Percentiles rank a stretch among this genome's conserved stretches.
Conservation (phyloP, 2,329 filamentous ascomycete genomes). For the Dactylellina parvicollis region DNA sequence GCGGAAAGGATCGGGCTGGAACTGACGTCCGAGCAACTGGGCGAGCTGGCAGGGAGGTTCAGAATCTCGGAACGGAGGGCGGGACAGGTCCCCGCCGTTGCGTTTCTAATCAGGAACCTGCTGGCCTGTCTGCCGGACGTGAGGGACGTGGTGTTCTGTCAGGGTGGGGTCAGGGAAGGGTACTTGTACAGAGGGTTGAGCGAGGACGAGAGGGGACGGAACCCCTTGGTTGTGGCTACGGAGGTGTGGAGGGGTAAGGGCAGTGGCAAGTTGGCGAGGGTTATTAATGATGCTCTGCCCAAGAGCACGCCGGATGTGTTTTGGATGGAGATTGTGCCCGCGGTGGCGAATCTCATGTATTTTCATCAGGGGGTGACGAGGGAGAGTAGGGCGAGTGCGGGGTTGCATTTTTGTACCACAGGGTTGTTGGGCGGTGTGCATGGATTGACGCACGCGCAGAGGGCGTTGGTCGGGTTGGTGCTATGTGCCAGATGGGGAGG, state of each 20-base stretch:
- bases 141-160: constrained; percentile 80
- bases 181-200: constrained; percentile 78
- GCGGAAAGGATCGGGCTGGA: constrained; percentile 58
- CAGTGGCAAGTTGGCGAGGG: constrained; percentile 64
- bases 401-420: constrained; percentile 76
- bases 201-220: constrained; percentile 68
- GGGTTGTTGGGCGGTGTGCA: constrained; percentile 75
- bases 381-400: constrained; percentile 71
- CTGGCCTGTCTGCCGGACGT: constrained; percentile 75
- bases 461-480: constrained; percentile 76
- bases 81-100: constrained; percentile 83
- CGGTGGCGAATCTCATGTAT: constrained; percentile 71
- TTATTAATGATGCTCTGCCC: constrained; percentile 67
- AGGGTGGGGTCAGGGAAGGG: constrained; percentile 87
- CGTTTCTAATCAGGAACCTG: constrained; percentile 80
- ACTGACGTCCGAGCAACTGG: constrained; percentile 36
- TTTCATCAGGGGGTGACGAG: constrained; percentile 66
- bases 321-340: constrained; percentile 65
- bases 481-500: constrained; percentile 79
- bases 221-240: constrained; percentile 74
- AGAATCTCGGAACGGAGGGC: constrained; percentile 83
- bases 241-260: constrained; percentile 64
- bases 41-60: constrained; percentile 64
- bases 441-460: constrained; percentile 76
- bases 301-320: constrained; percentile 62